phyloP scores from a whole-genome alignment of 2,329 filamentous ascomycete genomes.

The Cladophialophora exuberans region DNA sequence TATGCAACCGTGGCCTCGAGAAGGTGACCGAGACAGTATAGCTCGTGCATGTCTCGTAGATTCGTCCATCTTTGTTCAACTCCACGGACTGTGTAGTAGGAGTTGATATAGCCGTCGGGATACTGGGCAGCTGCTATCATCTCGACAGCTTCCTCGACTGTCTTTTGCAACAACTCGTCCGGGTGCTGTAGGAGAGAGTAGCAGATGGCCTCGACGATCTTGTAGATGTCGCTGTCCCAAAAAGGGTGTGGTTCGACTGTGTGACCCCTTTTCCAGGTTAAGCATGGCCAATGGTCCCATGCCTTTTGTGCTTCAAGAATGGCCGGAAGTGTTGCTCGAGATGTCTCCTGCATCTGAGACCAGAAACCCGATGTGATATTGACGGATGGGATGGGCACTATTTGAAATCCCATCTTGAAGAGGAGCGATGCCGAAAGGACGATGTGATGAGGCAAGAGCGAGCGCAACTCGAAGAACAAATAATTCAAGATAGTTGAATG shows the following conservation, averaged over 20 bases:
- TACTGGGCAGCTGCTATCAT: slow-evolving; percentile 62
- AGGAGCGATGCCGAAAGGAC: no score
- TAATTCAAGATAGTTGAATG: no score
- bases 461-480: no score
- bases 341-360: neutral
- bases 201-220: slow-evolving; percentile 65
- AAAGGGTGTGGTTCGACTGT: slow-evolving; percentile 51
- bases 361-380: neutral
- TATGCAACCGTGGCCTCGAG: slow-evolving; percentile 64
- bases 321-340: neutral
- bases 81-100: slow-evolving; percentile 63
- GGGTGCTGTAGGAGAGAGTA: slow-evolving; percentile 54
- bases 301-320: slow-evolving; percentile 7
- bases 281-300: slow-evolving; percentile 1
- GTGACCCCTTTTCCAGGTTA: slow-evolving; percentile 9
- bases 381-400: no score
- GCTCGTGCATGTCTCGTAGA: slow-evolving; percentile 63
- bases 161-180: slow-evolving; percentile 50
- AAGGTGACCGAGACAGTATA: slow-evolving; percentile 65
- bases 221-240: slow-evolving; percentile 62
- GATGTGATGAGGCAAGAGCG: no score
- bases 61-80: slow-evolving; percentile 60
- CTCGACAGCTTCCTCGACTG: slow-evolving; percentile 58
- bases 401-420: no score
- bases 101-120: slow-evolving; percentile 64